Conservation (phyloP, 1,284 basidiomycete species). For the Sanghuangporus baumii region DNA sequence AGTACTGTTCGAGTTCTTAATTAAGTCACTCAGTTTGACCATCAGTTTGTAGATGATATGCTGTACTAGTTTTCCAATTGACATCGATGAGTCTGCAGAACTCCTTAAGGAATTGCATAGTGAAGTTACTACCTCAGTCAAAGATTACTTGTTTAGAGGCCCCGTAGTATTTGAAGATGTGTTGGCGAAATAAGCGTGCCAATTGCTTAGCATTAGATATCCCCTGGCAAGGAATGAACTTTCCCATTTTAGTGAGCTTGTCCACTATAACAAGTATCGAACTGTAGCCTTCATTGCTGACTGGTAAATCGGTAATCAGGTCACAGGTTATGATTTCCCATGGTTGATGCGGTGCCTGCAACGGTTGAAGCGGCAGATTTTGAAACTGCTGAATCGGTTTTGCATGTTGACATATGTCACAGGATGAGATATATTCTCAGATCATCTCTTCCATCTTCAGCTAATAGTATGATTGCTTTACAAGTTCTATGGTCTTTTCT, state of each 20-base stretch:
- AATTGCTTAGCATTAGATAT: constrained; percentile 24
- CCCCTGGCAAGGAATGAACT: constrained; percentile 26
- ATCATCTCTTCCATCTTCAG: constrained; percentile 18
- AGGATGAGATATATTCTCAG: constrained; percentile 20
- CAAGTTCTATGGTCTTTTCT: constrained; percentile 27
- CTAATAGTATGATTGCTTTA: constrained; percentile 24
- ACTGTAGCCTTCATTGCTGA: constrained; percentile 28
- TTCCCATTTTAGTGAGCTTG: constrained; percentile 28
- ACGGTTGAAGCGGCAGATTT: constrained; percentile 18
- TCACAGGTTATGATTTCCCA: constrained; percentile 19
- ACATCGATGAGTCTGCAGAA: background rate
- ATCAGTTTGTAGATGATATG: constrained; percentile 24
- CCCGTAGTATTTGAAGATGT: constrained; percentile 30
- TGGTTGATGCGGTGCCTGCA: constrained; percentile 12
- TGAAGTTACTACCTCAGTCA: constrained; percentile 33
- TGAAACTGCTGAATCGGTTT: constrained; percentile 15
- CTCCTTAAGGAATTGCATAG: constrained; percentile 23
- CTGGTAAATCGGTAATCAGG: constrained; percentile 27
- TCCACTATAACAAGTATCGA: constrained; percentile 34
- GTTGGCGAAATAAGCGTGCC: constrained; percentile 23
- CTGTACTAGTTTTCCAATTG: background rate
- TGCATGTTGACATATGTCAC: constrained; percentile 18
- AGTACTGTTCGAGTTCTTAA: constrained; percentile 23
- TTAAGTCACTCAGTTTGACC: constrained; percentile 27
- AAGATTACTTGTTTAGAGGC: constrained; percentile 31